Evolutionary conservation across 257 asterid genomes (phyloP), one percentile per base, ranked within the genome.

Genomic region (Paraleonurus japonicus): DNA sequence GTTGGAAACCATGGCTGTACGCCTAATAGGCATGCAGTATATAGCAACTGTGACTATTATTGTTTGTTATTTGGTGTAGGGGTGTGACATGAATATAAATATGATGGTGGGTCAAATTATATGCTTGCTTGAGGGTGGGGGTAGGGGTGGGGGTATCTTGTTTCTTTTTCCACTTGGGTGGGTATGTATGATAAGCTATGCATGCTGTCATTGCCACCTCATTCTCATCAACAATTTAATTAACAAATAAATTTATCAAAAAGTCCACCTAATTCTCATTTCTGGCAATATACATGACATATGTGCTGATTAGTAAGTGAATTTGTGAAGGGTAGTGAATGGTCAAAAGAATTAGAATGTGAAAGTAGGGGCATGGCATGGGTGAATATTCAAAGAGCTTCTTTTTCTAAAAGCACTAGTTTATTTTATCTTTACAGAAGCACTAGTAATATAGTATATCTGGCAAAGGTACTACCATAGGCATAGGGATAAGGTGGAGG

Each of bases 301-400:
- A 30, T 30, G 5, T 30, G 37, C 8, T 4, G 6, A 32, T 32
- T 3, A 32, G 8, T 32, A 32, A 1, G 0, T 32, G 37, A 4
- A 5, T 32, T 32, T 32, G 7, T 4, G 3, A 30, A n/a, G n/a
- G n/a, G n/a, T n/a, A n/a, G n/a, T n/a, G n/a, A n/a, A n/a, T n/a
- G n/a, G n/a, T n/a, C n/a, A n/a, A n/a, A n/a, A n/a, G n/a, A 9
- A 11, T 39, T 16, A 5, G 11, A 26, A 13, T 1, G 23, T 16
- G 5, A 19, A 28, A 13, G 66, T 61, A 50, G 26, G 22, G 53
- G 19, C 9, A 47, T 24, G 59, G 57, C 48, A 39, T 37, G 43
- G 57, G 47, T 78, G 74, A 78, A 78, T 74, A 78, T 78, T 69
- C 79, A 78, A 68, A 73, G 70, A n/a, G 15, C 39, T 32, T 32